A percentile compares a stretch with the other conserved stretches of the same genome.
phyloP scores from a whole-genome alignment of 176 grass and related monocot species.

The Musa troglodytarum region DNA sequence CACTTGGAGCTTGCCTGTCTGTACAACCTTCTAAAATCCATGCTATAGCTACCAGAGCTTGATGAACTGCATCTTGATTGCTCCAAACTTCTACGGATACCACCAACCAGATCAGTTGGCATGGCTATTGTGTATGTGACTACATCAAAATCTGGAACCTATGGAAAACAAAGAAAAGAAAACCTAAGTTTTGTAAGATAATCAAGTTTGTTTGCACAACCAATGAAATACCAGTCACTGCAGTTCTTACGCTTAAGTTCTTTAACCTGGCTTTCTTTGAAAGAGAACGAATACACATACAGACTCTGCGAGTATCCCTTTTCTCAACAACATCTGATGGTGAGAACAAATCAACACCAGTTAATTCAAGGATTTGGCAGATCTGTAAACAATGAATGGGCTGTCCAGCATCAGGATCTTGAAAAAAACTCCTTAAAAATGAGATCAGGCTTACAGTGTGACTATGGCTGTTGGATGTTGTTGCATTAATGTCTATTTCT shows the following conservation, averaged over 20 bases:
- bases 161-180: slow-evolving; percentile 9
- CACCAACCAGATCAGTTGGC: slow-evolving; percentile 82
- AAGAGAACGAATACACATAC: slow-evolving; percentile 79
- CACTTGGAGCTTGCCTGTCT: slow-evolving; percentile 34
- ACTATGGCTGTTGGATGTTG: not conserved
- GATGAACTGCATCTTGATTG: slow-evolving; percentile 58
- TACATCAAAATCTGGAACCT: slow-evolving; percentile 92
- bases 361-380: slow-evolving; percentile 79
- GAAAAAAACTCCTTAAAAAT: not conserved
- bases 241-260: slow-evolving; percentile 52
- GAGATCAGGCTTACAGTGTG: not conserved
- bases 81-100: slow-evolving; percentile 60
- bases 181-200: slow-evolving; percentile 7
- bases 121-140: slow-evolving; percentile 85
- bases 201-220: slow-evolving; percentile 2
- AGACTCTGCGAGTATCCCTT: slow-evolving; percentile 72
- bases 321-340: slow-evolving; percentile 86
- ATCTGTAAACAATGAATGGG: slow-evolving; percentile 34
- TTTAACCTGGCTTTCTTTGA: slow-evolving; percentile 56
- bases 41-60: slow-evolving; percentile 43
- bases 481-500: too few species aligned
- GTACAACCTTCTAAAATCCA: slow-evolving; percentile 27
- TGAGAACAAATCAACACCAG: slow-evolving; percentile 77
- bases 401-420: not conserved
- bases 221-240: not conserved